Evolutionary conservation across 208 protist genomes (phyloP).

Genomic region (Endotrypanum monterogeii): DNA sequence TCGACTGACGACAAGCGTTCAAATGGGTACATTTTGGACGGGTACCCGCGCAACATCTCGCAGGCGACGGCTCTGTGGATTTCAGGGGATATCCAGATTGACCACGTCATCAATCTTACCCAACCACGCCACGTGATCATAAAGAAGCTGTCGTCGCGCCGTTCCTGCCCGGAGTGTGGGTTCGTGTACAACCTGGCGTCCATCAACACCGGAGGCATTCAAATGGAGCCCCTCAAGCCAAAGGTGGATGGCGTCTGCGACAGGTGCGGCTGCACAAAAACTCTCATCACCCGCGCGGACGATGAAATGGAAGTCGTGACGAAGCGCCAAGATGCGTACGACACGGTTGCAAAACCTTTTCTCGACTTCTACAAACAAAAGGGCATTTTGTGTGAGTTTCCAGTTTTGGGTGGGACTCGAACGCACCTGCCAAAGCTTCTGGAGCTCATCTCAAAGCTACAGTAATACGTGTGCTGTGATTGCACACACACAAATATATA

Average conservation of each 20-base stretch:
- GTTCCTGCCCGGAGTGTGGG: constrained; percentile 72
- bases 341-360: constrained; percentile 52
- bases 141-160: constrained; percentile 66
- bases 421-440: constrained; percentile 72
- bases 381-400: constrained; percentile 62
- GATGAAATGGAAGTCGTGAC: constrained; percentile 63
- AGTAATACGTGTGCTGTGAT: not conserved
- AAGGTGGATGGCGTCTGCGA: constrained; percentile 81
- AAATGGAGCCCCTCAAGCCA: constrained; percentile 80
- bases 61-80: constrained; percentile 77
- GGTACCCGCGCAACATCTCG: constrained; percentile 89
- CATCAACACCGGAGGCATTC: constrained; percentile 72
- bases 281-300: constrained; percentile 65
- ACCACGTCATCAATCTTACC: constrained; percentile 80
- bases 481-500: too few relatives aligned
- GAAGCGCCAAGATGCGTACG: constrained; percentile 67
- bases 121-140: constrained; percentile 78
- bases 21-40: constrained; percentile 91
- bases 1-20: constrained; percentile 12
- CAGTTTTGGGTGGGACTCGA: constrained; percentile 68
- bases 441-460: constrained; percentile 45
- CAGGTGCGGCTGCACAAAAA: constrained; percentile 64
- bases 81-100: constrained; percentile 49
- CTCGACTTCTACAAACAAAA: constrained; percentile 67
- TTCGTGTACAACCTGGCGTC: constrained; percentile 75